phyloP scores from a whole-genome alignment of 805 yeast species.

The Metschnikowia dekortorum region DNA sequence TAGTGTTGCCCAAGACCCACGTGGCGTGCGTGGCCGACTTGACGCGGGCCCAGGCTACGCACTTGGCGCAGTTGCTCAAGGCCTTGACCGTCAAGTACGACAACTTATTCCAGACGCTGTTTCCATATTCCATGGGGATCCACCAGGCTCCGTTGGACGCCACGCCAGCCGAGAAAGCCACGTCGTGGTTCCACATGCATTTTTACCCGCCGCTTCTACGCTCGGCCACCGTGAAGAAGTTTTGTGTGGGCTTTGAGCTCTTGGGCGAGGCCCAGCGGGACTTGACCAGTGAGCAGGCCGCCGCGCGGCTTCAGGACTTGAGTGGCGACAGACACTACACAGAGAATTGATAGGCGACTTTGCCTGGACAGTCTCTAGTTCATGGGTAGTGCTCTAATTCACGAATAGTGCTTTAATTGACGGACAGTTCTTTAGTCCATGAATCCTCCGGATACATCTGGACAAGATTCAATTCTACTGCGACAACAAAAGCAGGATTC shows the following conservation, averaged over 20 bases:
- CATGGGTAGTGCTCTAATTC: no score
- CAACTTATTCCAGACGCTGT: slow-evolving; percentile 61
- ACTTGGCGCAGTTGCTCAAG: slow-evolving; percentile 53
- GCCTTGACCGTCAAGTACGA: slow-evolving; percentile 61
- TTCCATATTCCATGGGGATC: slow-evolving; percentile 80
- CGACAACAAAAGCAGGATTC: no score
- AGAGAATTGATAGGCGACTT: not conserved
- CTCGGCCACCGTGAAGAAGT: slow-evolving; percentile 70
- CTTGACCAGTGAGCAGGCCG: slow-evolving; percentile 65
- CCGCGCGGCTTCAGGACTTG: slow-evolving; percentile 45
- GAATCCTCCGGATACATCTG: no score
- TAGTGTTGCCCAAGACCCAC: slow-evolving; percentile 55
- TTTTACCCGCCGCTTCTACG: slow-evolving; percentile 75
- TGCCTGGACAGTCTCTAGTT: no score
- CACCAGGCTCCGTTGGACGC: slow-evolving; percentile 65
- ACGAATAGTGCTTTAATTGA: no score
- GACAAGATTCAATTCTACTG: no score
- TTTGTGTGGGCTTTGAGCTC: slow-evolving; percentile 70
- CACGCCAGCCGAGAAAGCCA: slow-evolving; percentile 38
- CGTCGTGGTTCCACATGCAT: slow-evolving; percentile 62
- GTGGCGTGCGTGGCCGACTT: slow-evolving; percentile 48
- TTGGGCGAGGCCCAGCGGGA: slow-evolving; percentile 69
- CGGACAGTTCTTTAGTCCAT: no score
- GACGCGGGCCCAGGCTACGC: slow-evolving; percentile 42
- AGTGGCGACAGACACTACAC: slow-evolving; percentile 34